Conservation (phyloP, 139 green algal species). For the Coccomyxa sp. region DNA sequence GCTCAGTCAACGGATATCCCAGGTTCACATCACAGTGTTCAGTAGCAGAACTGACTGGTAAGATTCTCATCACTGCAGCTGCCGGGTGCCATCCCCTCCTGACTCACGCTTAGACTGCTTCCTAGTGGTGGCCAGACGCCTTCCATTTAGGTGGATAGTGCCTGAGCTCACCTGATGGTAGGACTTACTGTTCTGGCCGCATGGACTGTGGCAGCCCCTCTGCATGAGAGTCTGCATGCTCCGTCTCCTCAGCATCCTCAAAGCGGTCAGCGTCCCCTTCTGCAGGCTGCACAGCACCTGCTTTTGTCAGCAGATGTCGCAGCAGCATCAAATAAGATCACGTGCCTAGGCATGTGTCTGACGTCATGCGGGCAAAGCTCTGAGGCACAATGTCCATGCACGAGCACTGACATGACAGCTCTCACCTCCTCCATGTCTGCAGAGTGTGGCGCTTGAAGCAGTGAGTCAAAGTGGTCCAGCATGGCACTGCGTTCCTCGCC, state of each 20-base stretch:
- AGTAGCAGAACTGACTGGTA: constrained; percentile 36
- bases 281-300: background rate
- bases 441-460: background rate
- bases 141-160: too few relatives aligned
- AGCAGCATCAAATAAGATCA: background rate
- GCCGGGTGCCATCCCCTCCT: too few relatives aligned
- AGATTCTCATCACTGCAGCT: constrained; percentile 21
- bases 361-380: background rate
- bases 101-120: too few relatives aligned
- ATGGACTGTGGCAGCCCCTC: too few relatives aligned
- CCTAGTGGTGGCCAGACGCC: too few relatives aligned
- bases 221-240: background rate
- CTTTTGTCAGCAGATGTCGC: background rate
- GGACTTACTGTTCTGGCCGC: too few relatives aligned
- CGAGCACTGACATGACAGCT: background rate
- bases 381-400: background rate
- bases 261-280: background rate
- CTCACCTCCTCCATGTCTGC: background rate
- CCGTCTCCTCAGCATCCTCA: constrained; percentile 3
- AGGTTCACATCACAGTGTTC: constrained; percentile 21
- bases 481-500: background rate
- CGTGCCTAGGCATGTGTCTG: background rate
- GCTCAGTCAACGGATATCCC: constrained; percentile 22
- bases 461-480: constrained; percentile 3
- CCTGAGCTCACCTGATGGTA: too few relatives aligned